phyloP scores from a whole-genome alignment of 2,329 filamentous ascomycete genomes.

The Bipolaris victoriae region DNA sequence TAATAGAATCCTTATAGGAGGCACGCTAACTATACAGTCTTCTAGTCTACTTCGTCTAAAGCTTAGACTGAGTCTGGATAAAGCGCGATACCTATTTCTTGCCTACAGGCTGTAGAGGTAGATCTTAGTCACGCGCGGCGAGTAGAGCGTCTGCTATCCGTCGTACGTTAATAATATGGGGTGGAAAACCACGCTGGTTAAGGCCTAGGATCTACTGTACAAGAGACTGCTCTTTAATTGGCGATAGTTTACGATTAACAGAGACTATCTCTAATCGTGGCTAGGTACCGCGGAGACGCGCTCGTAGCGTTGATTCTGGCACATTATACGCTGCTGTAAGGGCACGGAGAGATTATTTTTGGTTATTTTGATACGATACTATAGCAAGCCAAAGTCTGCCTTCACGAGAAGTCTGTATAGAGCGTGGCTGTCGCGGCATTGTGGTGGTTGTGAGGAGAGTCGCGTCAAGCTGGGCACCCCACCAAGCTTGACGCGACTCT shows the following conservation, averaged over 20 bases:
- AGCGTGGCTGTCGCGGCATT: no score
- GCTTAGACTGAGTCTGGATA: no score
- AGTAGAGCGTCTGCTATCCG: constrained; percentile 9
- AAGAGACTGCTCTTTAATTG: neutral
- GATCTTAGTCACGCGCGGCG: no score
- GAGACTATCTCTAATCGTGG: neutral
- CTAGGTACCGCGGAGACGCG: neutral
- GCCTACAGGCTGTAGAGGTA: no score
- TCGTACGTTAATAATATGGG: constrained; percentile 4
- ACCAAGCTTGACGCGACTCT: no score
- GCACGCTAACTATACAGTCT: no score
- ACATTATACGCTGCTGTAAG: neutral
- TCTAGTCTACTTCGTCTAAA: no score
- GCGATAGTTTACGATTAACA: constrained; percentile 13
- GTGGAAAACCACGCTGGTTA: neutral
- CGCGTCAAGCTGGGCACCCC: no score
- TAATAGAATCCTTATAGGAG: no score
- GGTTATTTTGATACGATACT: neutral
- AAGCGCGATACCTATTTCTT: neutral
- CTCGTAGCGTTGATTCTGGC: neutral
- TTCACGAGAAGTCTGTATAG: no score
- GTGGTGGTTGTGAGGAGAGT: no score
- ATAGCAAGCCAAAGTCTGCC: neutral
- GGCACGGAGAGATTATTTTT: neutral
- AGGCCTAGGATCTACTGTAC: neutral